Conservation (phyloP, 345 rosid species). For the Pugionium dolabratum region DNA sequence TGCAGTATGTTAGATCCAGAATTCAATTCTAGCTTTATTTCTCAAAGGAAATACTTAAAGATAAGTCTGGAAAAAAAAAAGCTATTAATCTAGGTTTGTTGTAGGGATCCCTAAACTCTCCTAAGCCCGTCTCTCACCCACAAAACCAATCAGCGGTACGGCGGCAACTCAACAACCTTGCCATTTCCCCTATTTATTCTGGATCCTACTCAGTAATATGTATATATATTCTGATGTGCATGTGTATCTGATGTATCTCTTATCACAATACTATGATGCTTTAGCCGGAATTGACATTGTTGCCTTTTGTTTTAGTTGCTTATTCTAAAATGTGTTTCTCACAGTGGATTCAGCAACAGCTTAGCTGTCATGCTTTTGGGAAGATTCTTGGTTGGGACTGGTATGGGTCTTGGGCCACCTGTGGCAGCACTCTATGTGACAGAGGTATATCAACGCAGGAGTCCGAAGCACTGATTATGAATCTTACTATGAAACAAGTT, state of each 20-base stretch:
- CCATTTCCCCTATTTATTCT: neutral
- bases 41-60: neutral
- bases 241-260: neutral
- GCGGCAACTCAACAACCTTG: neutral
- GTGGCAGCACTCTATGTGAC: conserved; percentile 92
- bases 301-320: conserved; percentile 57
- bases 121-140: neutral
- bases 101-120: neutral
- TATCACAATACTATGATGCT: neutral
- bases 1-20: neutral
- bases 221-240: neutral
- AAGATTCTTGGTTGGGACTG: conserved; percentile 88
- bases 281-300: conserved; percentile 42
- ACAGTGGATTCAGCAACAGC: conserved; percentile 70
- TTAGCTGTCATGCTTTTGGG: conserved; percentile 81
- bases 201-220: neutral
- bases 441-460: conserved; percentile 55
- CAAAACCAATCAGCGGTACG: neutral
- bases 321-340: conserved; percentile 46
- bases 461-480: neutral
- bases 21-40: neutral
- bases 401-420: conserved; percentile 95
- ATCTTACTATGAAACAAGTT: conserved; percentile 19
- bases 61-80: neutral
- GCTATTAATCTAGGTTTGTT: neutral